A percentile compares a stretch with the other conserved stretches of the same genome.
Conservation (phyloP, 1,139 yeast species). For the Suzukiozyma palmioleophila region DNA sequence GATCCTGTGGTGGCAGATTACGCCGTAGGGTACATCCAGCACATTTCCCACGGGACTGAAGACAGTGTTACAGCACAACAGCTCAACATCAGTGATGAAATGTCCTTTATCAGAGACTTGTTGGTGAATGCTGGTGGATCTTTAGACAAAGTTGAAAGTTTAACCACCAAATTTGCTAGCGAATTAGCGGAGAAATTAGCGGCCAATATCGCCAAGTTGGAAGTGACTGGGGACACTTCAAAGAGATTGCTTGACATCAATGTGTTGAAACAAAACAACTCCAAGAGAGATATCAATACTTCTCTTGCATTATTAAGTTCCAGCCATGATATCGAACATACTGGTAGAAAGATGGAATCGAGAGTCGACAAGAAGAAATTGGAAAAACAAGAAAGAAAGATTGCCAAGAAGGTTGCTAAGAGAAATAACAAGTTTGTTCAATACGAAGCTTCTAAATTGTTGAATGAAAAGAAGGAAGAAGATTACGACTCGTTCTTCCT, state of each 20-base stretch:
- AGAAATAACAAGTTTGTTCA: conserved; percentile 82
- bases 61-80: conserved; percentile 80
- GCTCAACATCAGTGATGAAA: conserved; percentile 61
- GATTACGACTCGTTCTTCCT: conserved; percentile 93
- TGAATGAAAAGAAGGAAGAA: conserved; percentile 57
- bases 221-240: conserved; percentile 71
- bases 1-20: conserved; percentile 91
- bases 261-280: conserved; percentile 51
- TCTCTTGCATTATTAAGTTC: conserved; percentile 72
- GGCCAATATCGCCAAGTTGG: conserved; percentile 68
- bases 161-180: conserved; percentile 42
- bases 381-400: conserved; percentile 95
- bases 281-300: conserved; percentile 68
- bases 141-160: conserved; percentile 45
- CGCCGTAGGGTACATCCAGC: conserved; percentile 84
- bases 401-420: conserved; percentile 94
- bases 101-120: conserved; percentile 58
- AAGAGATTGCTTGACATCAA: conserved; percentile 73
- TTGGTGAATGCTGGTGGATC: conserved; percentile 79
- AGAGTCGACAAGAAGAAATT: conserved; percentile 94
- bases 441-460: conserved; percentile 89
- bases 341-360: conserved; percentile 88
- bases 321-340: conserved; percentile 78
- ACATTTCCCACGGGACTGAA: conserved; percentile 67
- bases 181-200: conserved; percentile 54